Conservation (phyloP, 768 basidiomycete species). For the Guyanaporus albipodus region DNA sequence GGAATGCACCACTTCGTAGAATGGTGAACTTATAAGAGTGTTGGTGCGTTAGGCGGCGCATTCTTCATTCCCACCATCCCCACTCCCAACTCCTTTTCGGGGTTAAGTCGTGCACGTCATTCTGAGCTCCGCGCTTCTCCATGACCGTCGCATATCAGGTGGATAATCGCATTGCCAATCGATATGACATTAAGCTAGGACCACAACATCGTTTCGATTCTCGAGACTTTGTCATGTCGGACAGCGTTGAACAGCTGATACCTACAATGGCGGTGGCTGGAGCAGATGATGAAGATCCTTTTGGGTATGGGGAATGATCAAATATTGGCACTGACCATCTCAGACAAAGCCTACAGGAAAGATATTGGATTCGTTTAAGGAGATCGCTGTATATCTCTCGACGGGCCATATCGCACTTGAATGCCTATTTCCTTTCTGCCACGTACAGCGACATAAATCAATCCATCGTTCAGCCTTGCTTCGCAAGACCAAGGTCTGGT, state of each 20-base stretch:
- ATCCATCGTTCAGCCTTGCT: too few species aligned
- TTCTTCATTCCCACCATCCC: conserved; percentile 2
- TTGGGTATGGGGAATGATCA: not conserved
- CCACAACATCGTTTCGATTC: conserved; percentile 1
- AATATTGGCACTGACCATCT: not conserved
- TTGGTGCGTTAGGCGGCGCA: not conserved
- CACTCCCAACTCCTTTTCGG: not conserved
- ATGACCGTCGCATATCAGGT: not conserved
- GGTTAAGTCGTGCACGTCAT: not conserved
- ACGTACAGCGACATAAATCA: not conserved
- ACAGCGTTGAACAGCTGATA: not conserved
- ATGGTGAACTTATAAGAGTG: conserved; percentile 5
- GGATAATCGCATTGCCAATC: not conserved
- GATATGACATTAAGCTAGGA: not conserved
- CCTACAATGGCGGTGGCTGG: not conserved
- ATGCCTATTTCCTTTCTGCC: not conserved
- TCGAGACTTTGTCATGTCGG: not conserved
- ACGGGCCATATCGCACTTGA: not conserved
- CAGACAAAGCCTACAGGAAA: conserved; percentile 4
- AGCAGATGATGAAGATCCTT: conserved; percentile 7
- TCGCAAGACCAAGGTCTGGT: not conserved
- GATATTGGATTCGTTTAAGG: not conserved
- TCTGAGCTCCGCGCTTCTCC: not conserved
- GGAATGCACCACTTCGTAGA: conserved; percentile 6
- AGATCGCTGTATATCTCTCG: not conserved